Percentiles rank a stretch among this genome's conserved stretches.
Evolutionary conservation across 495 filamentous ascomycete genomes (phyloP).

Genomic region (Penicillium fimorum): DNA sequence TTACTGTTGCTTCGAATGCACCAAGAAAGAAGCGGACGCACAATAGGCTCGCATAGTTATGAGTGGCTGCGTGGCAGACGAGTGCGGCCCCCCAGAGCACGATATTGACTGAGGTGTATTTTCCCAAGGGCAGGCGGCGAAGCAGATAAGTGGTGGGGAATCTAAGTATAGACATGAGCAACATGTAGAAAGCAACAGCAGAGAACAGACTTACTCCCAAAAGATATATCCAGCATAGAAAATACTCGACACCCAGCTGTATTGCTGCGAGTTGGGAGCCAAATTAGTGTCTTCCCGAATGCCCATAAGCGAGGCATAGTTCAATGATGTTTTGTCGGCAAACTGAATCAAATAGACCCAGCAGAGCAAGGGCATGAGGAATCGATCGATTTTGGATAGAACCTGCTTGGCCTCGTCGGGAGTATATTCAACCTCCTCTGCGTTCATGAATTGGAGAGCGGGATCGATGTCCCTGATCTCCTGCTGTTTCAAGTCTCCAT

Average conservation of each 20-base stretch:
- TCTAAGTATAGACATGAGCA: slow-evolving; percentile 21
- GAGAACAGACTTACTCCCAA: slow-evolving; percentile 3
- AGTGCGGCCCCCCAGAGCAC: slow-evolving; percentile 55
- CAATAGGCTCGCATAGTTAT: slow-evolving; percentile 37
- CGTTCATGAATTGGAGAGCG: slow-evolving; percentile 15
- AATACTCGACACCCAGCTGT: slow-evolving; percentile 40
- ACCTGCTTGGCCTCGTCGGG: slow-evolving; percentile 17
- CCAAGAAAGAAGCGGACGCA: slow-evolving; percentile 55
- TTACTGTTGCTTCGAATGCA: slow-evolving; percentile 58
- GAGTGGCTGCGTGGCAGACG: slow-evolving; percentile 46
- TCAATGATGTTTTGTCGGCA: slow-evolving; percentile 49
- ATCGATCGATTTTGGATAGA: slow-evolving; percentile 43
- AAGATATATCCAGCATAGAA: slow-evolving; percentile 40
- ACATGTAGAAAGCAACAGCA: neutral
- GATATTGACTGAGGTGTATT: slow-evolving; percentile 40
- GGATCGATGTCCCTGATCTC: slow-evolving; percentile 10
- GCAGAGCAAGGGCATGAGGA: slow-evolving; percentile 40
- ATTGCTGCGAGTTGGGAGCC: slow-evolving; percentile 31
- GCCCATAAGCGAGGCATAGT: slow-evolving; percentile 45
- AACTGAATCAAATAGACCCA: slow-evolving; percentile 34
- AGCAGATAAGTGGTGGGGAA: slow-evolving; percentile 46
- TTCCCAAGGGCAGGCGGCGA: slow-evolving; percentile 45
- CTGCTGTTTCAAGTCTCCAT: slow-evolving; percentile 9
- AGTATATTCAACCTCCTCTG: slow-evolving; percentile 13
- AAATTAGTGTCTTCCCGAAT: slow-evolving; percentile 25